These are phyloP conservation scores for Claviceps arundinis DNA, from an alignment of 2,329 filamentous ascomycete genomes.

Conservation along the genomic window DNA sequence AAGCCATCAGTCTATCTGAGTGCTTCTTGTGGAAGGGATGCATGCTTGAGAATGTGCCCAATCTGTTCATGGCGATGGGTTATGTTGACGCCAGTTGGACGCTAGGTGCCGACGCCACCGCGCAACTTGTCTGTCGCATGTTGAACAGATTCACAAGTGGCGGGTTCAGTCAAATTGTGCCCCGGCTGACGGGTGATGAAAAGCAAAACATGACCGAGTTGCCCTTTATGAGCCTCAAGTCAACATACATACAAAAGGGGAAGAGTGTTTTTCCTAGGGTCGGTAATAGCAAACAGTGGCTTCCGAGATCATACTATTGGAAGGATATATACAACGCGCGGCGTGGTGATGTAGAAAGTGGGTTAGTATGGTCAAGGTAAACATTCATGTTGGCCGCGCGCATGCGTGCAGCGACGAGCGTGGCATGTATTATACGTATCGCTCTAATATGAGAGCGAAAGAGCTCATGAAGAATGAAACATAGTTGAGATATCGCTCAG, in stretches of 20 bases:
- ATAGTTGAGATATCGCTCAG: too few species aligned
- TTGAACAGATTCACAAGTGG: not conserved
- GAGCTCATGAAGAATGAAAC: too few species aligned
- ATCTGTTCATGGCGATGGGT: conserved; percentile 43
- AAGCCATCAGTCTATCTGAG: conserved; percentile 27
- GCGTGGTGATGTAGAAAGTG: conserved; percentile 2
- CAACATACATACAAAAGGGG: conserved; percentile 2
- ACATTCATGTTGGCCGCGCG: not conserved
- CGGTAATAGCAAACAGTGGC: conserved; percentile 2
- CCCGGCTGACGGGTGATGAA: conserved; percentile 1
- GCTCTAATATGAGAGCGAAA: too few species aligned
- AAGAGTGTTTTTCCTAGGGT: conserved; percentile 1
- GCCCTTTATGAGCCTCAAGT: conserved; percentile 5
- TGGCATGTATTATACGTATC: too few species aligned
- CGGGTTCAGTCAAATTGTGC: not conserved
- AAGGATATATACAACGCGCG: conserved; percentile 4
- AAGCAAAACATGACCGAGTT: conserved; percentile 1
- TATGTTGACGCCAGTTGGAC: conserved; percentile 56
- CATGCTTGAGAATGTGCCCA: conserved; percentile 52
- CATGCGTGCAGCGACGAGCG: too few species aligned
- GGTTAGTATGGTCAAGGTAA: conserved; percentile 2
- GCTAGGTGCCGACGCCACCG: conserved; percentile 32
- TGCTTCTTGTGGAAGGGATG: conserved; percentile 46
- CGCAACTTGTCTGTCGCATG: conserved; percentile 5
- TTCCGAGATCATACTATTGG: conserved; percentile 5